Evolutionary conservation across 768 basidiomycete species (phyloP), one percentile per base, ranked within the genome.

Genomic region (Dacryopinax spathularia): DNA sequence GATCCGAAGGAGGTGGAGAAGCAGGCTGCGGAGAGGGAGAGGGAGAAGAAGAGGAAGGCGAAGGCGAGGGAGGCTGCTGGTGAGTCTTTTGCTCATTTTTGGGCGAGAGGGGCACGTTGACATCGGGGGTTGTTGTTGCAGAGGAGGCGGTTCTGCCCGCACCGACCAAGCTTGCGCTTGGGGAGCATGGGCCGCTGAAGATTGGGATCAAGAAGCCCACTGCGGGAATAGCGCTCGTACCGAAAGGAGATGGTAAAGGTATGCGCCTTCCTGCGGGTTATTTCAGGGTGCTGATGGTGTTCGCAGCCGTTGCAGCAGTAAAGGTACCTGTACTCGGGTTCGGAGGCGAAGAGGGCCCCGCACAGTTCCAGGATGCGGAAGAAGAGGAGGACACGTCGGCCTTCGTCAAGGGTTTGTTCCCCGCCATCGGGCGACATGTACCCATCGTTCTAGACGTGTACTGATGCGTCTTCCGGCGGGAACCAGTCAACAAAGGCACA

Each of bases 11-110:
- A 61, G 44, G 65, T 63, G 33, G 62, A 64, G 66, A 79, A 81
- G 63, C 65, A 66, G 2, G 43, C 36, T 12, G 60, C 60, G 18
- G 39, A 56, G 1, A 84, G 88, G 68, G 84, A 88, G 72, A 82
- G 79, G 66, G 78, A 80, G 68, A 77, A 78, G 65, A 77, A 73
- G 69, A 88, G 71, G 83, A 82, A 70, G 61, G 66, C 13, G 85
- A 82, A 76, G 80, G 84, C 84, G 34, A 22, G 69, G 48, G 48
- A 56, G 31, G 25, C 31, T n/a, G n/a, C n/a, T 56, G 48, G 48
- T 56, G 48, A 56, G 48, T 56, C 7, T 4, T 5, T 3, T n/a
- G n/a, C n/a, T 15, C 20, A 31, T 56, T 10, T 9, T 10, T 13
- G 5, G 10, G 22, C 20, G 25, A 56, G n/a, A 15, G 10, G 48